Evolutionary conservation across 2,329 filamentous ascomycete genomes (phyloP).

Genomic region (Aspergillus pseudoglaucus): DNA sequence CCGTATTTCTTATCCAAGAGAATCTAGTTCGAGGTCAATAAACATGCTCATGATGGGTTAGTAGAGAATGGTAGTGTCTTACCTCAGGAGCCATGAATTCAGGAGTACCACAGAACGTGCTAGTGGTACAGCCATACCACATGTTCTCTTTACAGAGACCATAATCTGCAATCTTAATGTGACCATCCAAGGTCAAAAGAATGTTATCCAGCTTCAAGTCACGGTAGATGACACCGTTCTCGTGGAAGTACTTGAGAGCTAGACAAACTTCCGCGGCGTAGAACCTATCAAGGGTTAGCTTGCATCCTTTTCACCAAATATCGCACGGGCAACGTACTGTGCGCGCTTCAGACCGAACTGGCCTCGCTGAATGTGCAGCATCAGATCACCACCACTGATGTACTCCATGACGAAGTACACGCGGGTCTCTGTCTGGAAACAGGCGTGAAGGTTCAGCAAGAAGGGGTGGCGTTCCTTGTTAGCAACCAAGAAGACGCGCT

Average conservation of each 20-base stretch:
- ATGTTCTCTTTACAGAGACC: conserved; percentile 99
- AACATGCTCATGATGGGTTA: background rate
- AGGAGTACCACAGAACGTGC: conserved; percentile 98
- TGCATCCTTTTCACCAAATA: background rate
- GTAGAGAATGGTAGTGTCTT: conserved; percentile 20
- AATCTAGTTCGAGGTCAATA: conserved; percentile 54
- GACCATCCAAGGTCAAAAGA: conserved; percentile 84
- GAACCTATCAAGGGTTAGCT: conserved; percentile 55
- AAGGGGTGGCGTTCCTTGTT: conserved; percentile 97
- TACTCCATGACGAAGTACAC: conserved; percentile 99
- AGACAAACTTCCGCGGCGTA: conserved; percentile 97
- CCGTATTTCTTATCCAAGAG: conserved; percentile 97
- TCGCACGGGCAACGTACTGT: conserved; percentile 57
- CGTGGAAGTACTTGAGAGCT: conserved; percentile 97
- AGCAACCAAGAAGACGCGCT: conserved; percentile 92
- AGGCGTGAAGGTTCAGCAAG: conserved; percentile 88
- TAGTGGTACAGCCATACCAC: conserved; percentile 97
- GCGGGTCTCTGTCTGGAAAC: conserved; percentile 96
- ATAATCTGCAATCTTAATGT: conserved; percentile 98
- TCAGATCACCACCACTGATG: conserved; percentile 94
- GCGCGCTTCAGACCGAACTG: conserved; percentile 94
- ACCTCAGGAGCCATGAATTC: conserved; percentile 99
- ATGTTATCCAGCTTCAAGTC: conserved; percentile 82
- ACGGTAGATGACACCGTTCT: conserved; percentile 96
- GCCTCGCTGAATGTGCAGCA: conserved; percentile 96